Base-by-base conservation (phyloP, 495 filamentous ascomycete species). In the Lophiostoma macrostomum region DNA sequence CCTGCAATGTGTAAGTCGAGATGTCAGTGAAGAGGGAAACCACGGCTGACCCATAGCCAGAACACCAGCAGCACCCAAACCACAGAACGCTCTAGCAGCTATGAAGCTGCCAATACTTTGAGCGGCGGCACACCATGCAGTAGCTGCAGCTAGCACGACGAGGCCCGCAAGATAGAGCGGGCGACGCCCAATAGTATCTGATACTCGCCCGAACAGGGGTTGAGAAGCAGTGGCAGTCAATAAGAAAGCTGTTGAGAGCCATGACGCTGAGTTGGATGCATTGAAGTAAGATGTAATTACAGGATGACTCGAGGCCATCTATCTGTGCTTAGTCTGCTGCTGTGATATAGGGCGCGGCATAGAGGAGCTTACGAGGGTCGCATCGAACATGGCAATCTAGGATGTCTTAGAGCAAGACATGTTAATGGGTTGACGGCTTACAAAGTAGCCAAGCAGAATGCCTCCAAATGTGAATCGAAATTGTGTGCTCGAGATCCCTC, bases 201-300 rank as follows among this genome's bases (percentile, higher is more conserved):
- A 88, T 5, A 89, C 64, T 4, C 86, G 74, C 13, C 84, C 86
- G 48, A 86, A 81, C 2, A 91, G 69, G 0, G 87, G 86, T 62
- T 88, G 79, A 60, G 89, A 84, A 25, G 80, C 78, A 4, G 85
- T 89, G 13, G 80, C 83, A 0, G 86, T 90, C n/a, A 91, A 71
- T 7, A 90, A 62, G 47, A 90, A 91, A 0, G 86, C 80, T 0
- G 86, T 90, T 18, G 86, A 88, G 3, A 91, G 73, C 87, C 87
- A 91, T 8, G 86, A 89, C 5, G 86, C 86, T 14, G 77, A 74
- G 61, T 90, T 89, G 12, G 84, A 84, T 41, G 82, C 77, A 43
- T 83, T 72, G 65, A 91, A 90, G 61, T 88, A 79, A 0, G 85
- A 87, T 0, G 87, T 90, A 44, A 91, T 89, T 27, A 88, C 84